Conservation (phyloP, 805 yeast genomes). For the Sungouiozyma intestinalis region DNA sequence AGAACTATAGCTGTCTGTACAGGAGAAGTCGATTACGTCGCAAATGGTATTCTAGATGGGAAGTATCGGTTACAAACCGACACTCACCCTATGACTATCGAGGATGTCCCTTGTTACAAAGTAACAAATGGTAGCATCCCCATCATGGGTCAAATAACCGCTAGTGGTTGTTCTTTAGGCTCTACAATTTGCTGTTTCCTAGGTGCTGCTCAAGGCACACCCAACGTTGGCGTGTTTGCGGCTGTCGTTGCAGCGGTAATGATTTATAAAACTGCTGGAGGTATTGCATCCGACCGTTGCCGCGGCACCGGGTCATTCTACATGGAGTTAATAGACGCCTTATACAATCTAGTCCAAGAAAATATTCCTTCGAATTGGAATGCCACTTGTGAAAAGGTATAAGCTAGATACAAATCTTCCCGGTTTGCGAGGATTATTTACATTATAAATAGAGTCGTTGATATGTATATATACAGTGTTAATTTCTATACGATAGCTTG, state of each 20-base stretch:
- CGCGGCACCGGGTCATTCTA: conserved; percentile 31
- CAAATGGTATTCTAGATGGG: conserved; percentile 33
- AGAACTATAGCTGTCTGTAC: conserved; percentile 61
- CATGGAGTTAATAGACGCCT: conserved; percentile 22
- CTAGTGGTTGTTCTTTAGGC: conserved; percentile 77
- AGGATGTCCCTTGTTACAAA: conserved; percentile 23
- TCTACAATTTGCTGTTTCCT: conserved; percentile 52
- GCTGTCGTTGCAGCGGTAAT: conserved; percentile 47
- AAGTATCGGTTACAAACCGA: conserved; percentile 11
- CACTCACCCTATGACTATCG: conserved; percentile 9
- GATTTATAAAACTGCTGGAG: conserved; percentile 54
- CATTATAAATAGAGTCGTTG: not conserved
- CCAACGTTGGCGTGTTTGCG: conserved; percentile 26
- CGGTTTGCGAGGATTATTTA: conserved; percentile 1
- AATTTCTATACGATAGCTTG: conserved; percentile 39
- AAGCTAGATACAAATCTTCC: not conserved
- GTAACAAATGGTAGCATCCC: conserved; percentile 46
- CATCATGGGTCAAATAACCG: conserved; percentile 61
- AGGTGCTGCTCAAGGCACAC: conserved; percentile 32
- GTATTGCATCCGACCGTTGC: conserved; percentile 34
- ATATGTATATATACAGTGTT: conserved; percentile 3
- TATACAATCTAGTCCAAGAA: conserved; percentile 17
- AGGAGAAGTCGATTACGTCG: conserved; percentile 46
- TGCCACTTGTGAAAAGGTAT: conserved; percentile 3
- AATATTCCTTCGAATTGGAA: conserved; percentile 22